Base-by-base conservation (phyloP, 768 basidiomycete genomes). In the Gloeostereum incarnatum region DNA sequence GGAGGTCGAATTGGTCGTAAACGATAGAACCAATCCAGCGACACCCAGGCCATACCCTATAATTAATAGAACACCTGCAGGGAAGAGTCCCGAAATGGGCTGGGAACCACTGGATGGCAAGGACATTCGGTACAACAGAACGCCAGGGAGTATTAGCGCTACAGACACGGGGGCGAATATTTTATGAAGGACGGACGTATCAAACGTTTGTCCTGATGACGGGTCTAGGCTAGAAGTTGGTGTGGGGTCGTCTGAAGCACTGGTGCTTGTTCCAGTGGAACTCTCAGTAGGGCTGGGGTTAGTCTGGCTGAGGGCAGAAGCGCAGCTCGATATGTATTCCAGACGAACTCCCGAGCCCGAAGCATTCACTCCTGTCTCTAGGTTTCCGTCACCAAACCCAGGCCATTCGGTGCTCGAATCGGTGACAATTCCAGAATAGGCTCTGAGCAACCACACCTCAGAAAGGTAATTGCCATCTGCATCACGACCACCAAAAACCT, bases 401-500 rank as follows among this genome's bases (percentile, higher is more conserved):
- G 68, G 52, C 83, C 81, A 86, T 5, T 57, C 58, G 40, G 67
- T 56, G 35, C 66, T 63, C 2, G 75, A 68, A n/a, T 68, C 45
- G n/a, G 70, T 69, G 39, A 84, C 50, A 22, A 67, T 56, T n/a
- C 66, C 79, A 43, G 69, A 66, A 55, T 88, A 89, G 3, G 82
- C 72, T 38, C 87, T 66, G 43, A 90, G 64, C 6, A 90, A 54
- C 87, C 87, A 90, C 8, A 90, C 51, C 40, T 90, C 87, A 27
- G 75, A 70, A 3, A 87, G 63, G 50, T 83, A 78, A 18, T 63
- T 72, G 10, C 86, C 86, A 39, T 61, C 53, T 31, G 65, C 61
- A 52, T 86, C 83, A 47, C 71, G 70, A 27, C 87, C 87, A 23
- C 87, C 87, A 45, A 86, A 90, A 7, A 89, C 56, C 69, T 71